Conservation (phyloP, 345 rosid species). For the Aegle marmelos region DNA sequence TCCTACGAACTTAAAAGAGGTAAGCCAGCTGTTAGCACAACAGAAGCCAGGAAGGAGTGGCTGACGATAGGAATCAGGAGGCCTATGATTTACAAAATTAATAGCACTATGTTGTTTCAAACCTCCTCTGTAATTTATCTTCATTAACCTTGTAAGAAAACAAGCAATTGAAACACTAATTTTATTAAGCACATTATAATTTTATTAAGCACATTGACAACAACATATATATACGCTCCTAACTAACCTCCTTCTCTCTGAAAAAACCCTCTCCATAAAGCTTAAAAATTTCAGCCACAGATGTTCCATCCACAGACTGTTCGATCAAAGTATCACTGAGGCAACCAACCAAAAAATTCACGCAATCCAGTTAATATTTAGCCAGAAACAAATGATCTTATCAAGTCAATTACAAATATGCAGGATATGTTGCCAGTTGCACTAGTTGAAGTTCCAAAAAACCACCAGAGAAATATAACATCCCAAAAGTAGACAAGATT, state of each 20-base stretch:
- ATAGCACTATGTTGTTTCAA: too few species aligned
- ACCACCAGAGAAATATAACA: not conserved
- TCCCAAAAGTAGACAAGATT: conserved; percentile 2
- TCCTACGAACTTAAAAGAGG: too few species aligned
- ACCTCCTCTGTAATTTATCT: too few species aligned
- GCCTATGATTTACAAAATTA: too few species aligned
- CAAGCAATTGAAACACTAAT: not conserved
- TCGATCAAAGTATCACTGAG: conserved; percentile 75
- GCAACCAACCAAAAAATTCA: conserved; percentile 18
- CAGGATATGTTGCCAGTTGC: conserved; percentile 2
- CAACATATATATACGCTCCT: not conserved
- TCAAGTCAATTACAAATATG: conserved; percentile 3
- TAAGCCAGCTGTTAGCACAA: too few species aligned
- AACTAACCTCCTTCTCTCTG: conserved; percentile 83
- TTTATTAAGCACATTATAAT: not conserved
- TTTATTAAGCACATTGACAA: not conserved
- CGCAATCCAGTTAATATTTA: conserved; percentile 1
- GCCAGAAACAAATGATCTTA: not conserved
- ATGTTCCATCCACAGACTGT: conserved; percentile 51
- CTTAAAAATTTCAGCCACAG: conserved; percentile 85
- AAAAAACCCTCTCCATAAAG: conserved; percentile 78
- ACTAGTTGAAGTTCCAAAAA: not conserved
- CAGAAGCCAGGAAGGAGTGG: too few species aligned
- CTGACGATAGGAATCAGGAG: too few species aligned
- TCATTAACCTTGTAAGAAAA: not conserved